Percentiles rank a stretch among this genome's conserved stretches.
phyloP scores from a whole-genome alignment of 73 alveolate genomes.

The Tetrahymena malaccensis region DNA sequence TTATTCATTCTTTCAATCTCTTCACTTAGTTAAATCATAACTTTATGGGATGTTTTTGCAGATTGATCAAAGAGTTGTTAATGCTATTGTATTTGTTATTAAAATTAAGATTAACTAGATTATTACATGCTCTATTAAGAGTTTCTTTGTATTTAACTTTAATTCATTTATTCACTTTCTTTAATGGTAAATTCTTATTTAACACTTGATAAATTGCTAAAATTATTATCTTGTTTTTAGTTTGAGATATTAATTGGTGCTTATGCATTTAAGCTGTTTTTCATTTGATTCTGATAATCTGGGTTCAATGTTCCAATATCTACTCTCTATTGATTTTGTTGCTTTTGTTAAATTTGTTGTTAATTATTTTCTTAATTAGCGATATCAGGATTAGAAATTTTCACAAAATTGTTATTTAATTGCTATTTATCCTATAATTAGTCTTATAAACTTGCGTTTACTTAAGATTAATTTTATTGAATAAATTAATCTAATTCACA shows the following conservation, averaged over 20 bases:
- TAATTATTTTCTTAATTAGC: background rate
- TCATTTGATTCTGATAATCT: background rate
- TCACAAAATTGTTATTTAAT: no score
- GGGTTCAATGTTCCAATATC: background rate
- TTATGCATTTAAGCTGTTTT: background rate
- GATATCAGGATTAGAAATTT: no score
- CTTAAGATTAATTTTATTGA: background rate
- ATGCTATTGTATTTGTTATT: background rate
- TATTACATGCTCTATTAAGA: background rate
- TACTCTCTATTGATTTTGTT: no score
- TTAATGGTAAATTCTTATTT: background rate
- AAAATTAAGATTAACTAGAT: background rate
- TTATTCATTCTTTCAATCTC: background rate
- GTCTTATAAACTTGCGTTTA: background rate
- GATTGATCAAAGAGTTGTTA: background rate
- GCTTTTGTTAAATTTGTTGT: background rate
- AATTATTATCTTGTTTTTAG: background rate
- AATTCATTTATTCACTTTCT: background rate
- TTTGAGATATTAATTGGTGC: background rate
- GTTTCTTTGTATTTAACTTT: background rate
- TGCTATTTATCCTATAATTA: background rate
- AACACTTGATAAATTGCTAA: background rate
- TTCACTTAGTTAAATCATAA: background rate
- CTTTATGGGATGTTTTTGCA: background rate
- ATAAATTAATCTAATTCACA: background rate